Evolutionary conservation across 2,329 filamentous ascomycete species (phyloP), one percentile per base, ranked within the genome.

Genomic region (Fusarium sp.): DNA sequence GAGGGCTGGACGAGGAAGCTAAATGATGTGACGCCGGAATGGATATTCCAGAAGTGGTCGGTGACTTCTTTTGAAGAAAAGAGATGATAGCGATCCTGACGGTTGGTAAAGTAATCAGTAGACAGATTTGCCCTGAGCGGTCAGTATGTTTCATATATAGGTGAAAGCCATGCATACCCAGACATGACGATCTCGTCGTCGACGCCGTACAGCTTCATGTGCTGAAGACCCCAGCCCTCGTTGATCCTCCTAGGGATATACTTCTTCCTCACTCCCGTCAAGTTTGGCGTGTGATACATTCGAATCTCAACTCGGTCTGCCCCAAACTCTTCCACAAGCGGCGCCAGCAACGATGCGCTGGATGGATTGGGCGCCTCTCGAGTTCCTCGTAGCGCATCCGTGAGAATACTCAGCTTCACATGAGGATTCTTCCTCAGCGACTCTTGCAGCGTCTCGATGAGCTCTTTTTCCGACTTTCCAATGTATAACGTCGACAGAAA

Each of bases 401-500:
- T 97, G 15, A 99, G 81, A 65, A 99, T 92, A 65, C 92, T 96
- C 39, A 99, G 83, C 71, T 87, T 89, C 24, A 99, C 84, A 6
- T 89, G 79, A 0, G 91, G 88, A 61, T 96, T 96, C 9, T 80
- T 80, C 45, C 85, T 83, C 11, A 99, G 82, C 6, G 93, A 90
- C 62, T 90, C 83, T 65, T 88, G 88, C 39, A 99, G 80, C 0
- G 90, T 92, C 15, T 87, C 82, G 55, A 98, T 92, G 72, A 99
- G 83, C 69, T 98, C 95, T 76, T 89, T 84, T 77, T 99, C 95
- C 2, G 91, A 91, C 76, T 94, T 96, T 63, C 95, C 95, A 74
- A 99, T 95, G 75, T 99, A 99, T 48, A 99, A 80, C 1, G 95
- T 99, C n/a, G 93, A 96, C 45, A 99, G 80, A 74, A 96, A 99